Evolutionary conservation across 2,329 filamentous ascomycete species (phyloP).

Genomic region (Sporothrix sp.): DNA sequence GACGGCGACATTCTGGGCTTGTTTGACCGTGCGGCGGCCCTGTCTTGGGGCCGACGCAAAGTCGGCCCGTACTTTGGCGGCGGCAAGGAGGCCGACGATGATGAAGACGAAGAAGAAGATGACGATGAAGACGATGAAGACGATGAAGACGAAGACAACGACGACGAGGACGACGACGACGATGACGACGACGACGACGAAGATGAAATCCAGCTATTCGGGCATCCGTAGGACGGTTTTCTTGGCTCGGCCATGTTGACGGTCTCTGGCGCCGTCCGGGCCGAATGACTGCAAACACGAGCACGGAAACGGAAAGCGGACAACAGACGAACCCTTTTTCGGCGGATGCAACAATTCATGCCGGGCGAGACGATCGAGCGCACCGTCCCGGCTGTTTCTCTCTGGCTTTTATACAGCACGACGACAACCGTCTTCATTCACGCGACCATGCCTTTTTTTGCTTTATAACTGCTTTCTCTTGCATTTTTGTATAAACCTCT

Average conservation of each 20-base stretch:
- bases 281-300: no score
- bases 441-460: no score
- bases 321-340: no score
- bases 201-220: slow-evolving; percentile 40
- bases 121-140: slow-evolving; percentile 39
- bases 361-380: no score
- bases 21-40: slow-evolving; percentile 31
- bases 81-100: slow-evolving; percentile 30
- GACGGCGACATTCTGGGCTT: slow-evolving; percentile 49
- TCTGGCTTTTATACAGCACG: no score
- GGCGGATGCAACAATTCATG: no score
- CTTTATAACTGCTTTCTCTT: background rate
- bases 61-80: slow-evolving; percentile 34
- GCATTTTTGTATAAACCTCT: background rate
- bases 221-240: slow-evolving; percentile 32
- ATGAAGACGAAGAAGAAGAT: slow-evolving; percentile 37
- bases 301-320: no score
- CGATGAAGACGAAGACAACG: slow-evolving; percentile 35
- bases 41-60: slow-evolving; percentile 28
- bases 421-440: no score
- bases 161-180: slow-evolving; percentile 35
- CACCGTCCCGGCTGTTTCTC: no score
- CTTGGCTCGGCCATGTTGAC: no score
- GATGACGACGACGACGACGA: slow-evolving; percentile 38
- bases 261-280: no score